Evolutionary conservation across 2,329 filamentous ascomycete species (phyloP), one percentile per base, ranked within the genome.

Genomic region (Fusarium protoensiforme): DNA sequence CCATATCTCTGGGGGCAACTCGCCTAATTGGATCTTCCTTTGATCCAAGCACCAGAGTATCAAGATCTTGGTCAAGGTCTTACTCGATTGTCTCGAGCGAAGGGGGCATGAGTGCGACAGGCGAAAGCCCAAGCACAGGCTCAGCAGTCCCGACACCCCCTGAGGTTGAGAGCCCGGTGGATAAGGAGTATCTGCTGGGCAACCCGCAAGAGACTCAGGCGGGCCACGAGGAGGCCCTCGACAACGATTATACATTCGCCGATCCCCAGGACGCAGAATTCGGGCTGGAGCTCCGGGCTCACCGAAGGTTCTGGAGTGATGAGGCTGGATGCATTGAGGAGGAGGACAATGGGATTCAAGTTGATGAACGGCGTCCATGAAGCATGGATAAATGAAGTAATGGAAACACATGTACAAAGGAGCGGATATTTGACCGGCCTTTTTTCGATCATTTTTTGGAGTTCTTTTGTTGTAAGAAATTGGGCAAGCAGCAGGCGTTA

Each of bases 261-360:
- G 80, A 83, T 38, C 73, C 68, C 35, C 65, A 74, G 20, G 81
- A 82, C 60, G 64, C 56, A 31, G 82, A 84, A n/a, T 77, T 76
- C 43, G 80, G 78, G 10, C 68, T 84, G 46, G 80, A 83, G 60
- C 79, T 84, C 67, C 81, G 82, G 68, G 75, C 77, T 31, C 80
- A 82, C 64, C 77, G 81, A 61, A 74, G 81, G 41, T 79, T 81
- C 43, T 79, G 79, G 75, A 79, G 79, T 36, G 79, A 81, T 53
- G 74, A 81, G 35, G 79, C 79, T 14, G 78, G 79, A 43, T 77
- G 81, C 31, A 84, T 84, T 60, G 81, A 83, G 46, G 82, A 84
- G 71, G 82, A 84, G 64, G 81, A 80, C 41, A 73, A 78, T 46
- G 75, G 68, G 10, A 56, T 75, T 57, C 69, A 75, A 20, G 69